Evolutionary conservation across 2,329 filamentous ascomycete genomes (phyloP), one percentile per base, ranked within the genome.

Genomic region (Cordyceps fumosorosea): DNA sequence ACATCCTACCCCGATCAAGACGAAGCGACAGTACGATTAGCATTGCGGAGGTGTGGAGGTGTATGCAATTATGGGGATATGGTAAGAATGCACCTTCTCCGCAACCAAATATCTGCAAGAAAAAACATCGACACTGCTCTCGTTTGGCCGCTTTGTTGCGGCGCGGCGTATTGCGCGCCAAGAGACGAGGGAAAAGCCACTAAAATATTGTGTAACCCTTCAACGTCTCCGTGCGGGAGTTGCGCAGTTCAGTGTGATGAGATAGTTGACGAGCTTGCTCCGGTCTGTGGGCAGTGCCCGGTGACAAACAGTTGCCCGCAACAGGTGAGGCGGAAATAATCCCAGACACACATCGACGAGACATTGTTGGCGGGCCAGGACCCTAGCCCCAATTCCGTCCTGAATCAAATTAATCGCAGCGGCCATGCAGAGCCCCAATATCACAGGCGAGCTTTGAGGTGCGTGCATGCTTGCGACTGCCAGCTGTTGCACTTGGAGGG

Each of bases 321-420:
- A 11, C 54, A 34, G 26, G n/a, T 58, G 26, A 32, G 56, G 56
- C 56, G 56, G 56, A 48, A 32, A 59, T 59, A 59, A 52, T 44
- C 20, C 24, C 56, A 59, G 56, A 59, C 47, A 42, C 42, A 37
- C 56, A 59, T 59, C 11, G 34, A 44, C 56, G 34, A 59, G 18
- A 59, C 56, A 59, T 44, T 24, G 56, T 42, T 52, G 47, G 47
- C 47, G 47, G 56, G 34, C 47, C 56, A 58, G 50, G 20, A 24
- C 10, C 40, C 34, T 14, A 20, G 40, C 8, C 16, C 20, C 53
- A 29, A 20, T n/a, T 56, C 26, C 20, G 20, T 18, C n/a, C 51
- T 42, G 54, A 56, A 22, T 47, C 24, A 47, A 34, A 45, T 20
- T 22, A 22, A 45, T 42, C 14, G 14, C 40, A n/a, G 40, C n/a